Base-by-base conservation (phyloP, 768 basidiomycete genomes). In the Tephrocybe rancida region DNA sequence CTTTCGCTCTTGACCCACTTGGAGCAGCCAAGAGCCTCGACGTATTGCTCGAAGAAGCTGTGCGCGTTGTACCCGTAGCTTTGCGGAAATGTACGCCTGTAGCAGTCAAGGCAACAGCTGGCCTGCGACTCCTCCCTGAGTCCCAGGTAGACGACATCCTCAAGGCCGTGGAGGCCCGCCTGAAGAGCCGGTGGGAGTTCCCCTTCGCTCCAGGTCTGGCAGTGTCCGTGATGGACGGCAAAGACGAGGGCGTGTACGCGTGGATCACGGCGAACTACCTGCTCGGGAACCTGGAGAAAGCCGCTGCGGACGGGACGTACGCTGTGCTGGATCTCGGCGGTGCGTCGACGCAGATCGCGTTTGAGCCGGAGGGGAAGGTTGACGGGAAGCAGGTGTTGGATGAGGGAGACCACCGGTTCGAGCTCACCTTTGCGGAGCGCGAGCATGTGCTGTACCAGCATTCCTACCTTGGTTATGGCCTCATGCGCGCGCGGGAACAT, bases 241-340 rank as follows among this genome's bases (percentile, higher is more conserved):
- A 86, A 59, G 95, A 98, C 66, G 96, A 98, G 70, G 96, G 93
- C 27, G 92, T 98, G n/a, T 98, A 91, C 67, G 94, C 96, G 25
- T 98, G 96, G 95, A 93, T 98, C 60, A 97, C 96, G 16, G 93
- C 91, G 54, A 98, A 98, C 71, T 98, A 97, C 72, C 79, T 98
- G 44, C 74, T 96, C 38, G 79, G 81, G 47, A 84, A 88, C 34
- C 85, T 97, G 25, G 77, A 59, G 44, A 48, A 26, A 22, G 30
- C 19, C 24, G 42, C 13, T 21, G 48, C 8, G 22, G 25, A 18
- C 8, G 38, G 38, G 35, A 59, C 75, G 16, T 91, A 90, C 60
- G 96, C 96, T 21, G 94, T 97, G 39, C 86, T 98, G 45, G 97
- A 98, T 66, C 83, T 99, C 44, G 97, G 97, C 3, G 97, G 97